Conservation (phyloP, 1,284 basidiomycete species). For the Lignosus rhinocerotis region DNA sequence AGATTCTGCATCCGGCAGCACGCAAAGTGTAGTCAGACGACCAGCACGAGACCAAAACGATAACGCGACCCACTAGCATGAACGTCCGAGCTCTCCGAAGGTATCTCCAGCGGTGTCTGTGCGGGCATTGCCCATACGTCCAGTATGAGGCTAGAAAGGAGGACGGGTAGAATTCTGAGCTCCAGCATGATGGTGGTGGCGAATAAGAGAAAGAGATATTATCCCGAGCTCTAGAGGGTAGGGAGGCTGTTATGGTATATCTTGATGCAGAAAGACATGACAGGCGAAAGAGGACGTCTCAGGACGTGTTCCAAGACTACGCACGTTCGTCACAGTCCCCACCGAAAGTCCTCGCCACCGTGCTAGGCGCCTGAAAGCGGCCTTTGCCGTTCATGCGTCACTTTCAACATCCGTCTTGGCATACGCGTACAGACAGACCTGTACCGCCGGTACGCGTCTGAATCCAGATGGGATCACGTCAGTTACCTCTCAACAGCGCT, state of each 20-base stretch:
- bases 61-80: constrained; percentile 18
- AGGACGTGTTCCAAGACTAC: constrained; percentile 11
- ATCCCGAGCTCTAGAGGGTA: constrained; percentile 17
- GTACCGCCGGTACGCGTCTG: no score
- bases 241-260: constrained; percentile 18
- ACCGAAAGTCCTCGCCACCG: background rate
- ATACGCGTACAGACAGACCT: constrained; percentile 7
- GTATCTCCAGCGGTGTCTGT: constrained; percentile 25
- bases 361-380: background rate
- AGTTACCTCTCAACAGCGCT: no score
- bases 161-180: constrained; percentile 18
- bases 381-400: background rate
- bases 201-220: constrained; percentile 7
- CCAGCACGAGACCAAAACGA: constrained; percentile 11
- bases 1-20: constrained; percentile 14
- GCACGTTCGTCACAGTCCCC: constrained; percentile 34
- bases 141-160: constrained; percentile 14
- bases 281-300: constrained; percentile 5
- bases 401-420: background rate
- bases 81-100: constrained; percentile 14
- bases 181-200: constrained; percentile 22
- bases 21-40: constrained; percentile 22
- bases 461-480: background rate
- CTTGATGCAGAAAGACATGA: constrained; percentile 26
- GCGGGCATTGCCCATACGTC: constrained; percentile 18